Percentiles rank a stretch among this genome's conserved stretches.
These are phyloP conservation scores for Tolypocladium tropicale DNA, from an alignment of 2,329 filamentous ascomycete species.

Conservation along the genomic window DNA sequence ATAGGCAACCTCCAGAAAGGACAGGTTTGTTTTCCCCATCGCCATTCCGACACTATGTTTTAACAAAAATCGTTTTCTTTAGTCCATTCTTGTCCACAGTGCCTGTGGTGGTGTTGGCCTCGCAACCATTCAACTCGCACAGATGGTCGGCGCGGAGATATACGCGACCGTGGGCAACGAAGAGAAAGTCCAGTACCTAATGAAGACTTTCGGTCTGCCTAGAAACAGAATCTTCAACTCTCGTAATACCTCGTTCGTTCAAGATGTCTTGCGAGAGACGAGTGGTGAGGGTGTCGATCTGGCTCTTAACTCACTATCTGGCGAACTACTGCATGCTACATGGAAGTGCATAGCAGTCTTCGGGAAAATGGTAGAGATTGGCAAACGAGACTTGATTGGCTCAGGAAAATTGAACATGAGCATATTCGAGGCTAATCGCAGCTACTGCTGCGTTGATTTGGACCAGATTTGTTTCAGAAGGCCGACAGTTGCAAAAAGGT, in stretches of 20 bases:
- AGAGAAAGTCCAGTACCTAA: neutral
- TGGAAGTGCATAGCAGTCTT: neutral
- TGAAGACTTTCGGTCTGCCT: neutral
- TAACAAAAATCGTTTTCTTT: neutral
- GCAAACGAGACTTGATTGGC: conserved; percentile 8
- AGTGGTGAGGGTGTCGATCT: neutral
- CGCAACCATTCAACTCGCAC: neutral
- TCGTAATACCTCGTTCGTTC: neutral
- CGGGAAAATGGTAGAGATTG: conserved; percentile 5
- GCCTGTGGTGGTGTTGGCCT: neutral
- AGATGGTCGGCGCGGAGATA: neutral
- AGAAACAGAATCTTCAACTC: neutral
- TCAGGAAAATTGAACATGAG: neutral
- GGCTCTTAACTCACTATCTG: neutral
- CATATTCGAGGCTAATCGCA: neutral
- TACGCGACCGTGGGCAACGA: neutral
- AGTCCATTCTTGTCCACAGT: neutral
- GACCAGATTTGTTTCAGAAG: neutral
- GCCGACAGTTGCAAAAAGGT: neutral
- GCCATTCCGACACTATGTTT: no score
- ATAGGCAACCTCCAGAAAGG: neutral
- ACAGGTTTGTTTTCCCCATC: neutral
- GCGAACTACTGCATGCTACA: neutral
- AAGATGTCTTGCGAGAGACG: neutral
- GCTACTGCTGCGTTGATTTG: neutral